Conservation (phyloP, 305 asterid genomes). For the Solanum hybrid region DNA sequence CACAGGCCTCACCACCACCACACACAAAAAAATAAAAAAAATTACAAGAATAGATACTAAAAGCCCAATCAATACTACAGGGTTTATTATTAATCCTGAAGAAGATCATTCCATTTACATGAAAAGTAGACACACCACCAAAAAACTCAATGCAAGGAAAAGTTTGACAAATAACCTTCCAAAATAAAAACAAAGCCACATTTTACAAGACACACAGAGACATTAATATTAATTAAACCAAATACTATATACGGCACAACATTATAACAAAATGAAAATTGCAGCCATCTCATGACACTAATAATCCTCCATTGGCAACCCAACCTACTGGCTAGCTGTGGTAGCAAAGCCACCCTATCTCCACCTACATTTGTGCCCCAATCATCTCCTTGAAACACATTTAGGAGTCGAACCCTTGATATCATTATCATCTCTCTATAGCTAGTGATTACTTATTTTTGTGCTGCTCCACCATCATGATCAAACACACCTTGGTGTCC, state of each 20-base stretch:
- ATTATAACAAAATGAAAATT: background rate
- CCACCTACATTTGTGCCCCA: background rate
- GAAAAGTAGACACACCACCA: background rate
- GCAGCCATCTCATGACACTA: background rate
- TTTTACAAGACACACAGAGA: background rate
- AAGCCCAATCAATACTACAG: background rate
- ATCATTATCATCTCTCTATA: background rate
- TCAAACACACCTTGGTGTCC: background rate
- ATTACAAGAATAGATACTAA: background rate
- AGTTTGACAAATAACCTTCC: background rate
- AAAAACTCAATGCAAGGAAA: background rate
- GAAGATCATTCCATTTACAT: background rate
- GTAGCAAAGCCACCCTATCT: background rate
- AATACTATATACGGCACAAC: background rate
- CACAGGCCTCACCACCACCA: background rate
- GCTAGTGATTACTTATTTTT: background rate
- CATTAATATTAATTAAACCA: background rate
- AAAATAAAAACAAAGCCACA: background rate
- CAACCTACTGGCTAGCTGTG: background rate
- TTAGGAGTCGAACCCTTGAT: background rate
- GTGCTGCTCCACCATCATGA: background rate
- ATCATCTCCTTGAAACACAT: background rate
- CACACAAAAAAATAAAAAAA: background rate
- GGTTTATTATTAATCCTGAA: background rate
- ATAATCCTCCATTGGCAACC: background rate